Evolutionary conservation across 768 basidiomycete species (phyloP).

Genomic region (Amanita polypyramis): DNA sequence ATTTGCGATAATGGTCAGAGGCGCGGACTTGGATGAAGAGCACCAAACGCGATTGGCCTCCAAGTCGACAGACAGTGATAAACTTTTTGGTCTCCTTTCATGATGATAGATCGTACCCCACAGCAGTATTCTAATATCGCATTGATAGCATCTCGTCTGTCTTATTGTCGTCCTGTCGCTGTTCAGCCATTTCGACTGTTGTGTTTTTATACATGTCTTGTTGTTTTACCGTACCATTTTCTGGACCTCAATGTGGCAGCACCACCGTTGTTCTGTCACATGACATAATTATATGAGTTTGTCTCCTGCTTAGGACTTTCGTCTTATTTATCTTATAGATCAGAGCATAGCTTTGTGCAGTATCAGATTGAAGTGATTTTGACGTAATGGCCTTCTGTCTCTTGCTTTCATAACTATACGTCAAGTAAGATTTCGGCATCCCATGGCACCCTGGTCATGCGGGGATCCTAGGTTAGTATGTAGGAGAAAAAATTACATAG

Average conservation of each 20-base stretch:
- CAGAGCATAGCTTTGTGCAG: too few species aligned
- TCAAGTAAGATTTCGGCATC: too few species aligned
- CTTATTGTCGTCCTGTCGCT: conserved; percentile 12
- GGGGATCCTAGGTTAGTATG: too few species aligned
- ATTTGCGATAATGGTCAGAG: conserved; percentile 67
- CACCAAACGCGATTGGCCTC: conserved; percentile 43
- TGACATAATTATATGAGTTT: too few species aligned
- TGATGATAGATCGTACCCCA: conserved; percentile 23
- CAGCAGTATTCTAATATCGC: conserved; percentile 10
- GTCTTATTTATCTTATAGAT: too few species aligned
- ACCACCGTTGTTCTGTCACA: too few species aligned
- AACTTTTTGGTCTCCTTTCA: conserved; percentile 47
- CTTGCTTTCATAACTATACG: too few species aligned
- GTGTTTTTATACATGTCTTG: conserved; percentile 7
- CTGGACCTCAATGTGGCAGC: conserved; percentile 3
- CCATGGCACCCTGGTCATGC: too few species aligned
- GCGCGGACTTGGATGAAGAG: conserved; percentile 55
- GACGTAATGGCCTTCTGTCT: too few species aligned
- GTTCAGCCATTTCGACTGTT: conserved; percentile 11
- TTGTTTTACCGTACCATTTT: conserved; percentile 10
- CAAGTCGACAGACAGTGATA: conserved; percentile 52
- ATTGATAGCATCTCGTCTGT: conserved; percentile 18
- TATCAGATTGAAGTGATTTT: too few species aligned
- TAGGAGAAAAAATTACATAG: too few species aligned
- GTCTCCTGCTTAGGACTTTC: too few species aligned